These are phyloP conservation scores for Melampsora americana DNA, from an alignment of 1,284 basidiomycete species.

Conservation along the genomic window DNA sequence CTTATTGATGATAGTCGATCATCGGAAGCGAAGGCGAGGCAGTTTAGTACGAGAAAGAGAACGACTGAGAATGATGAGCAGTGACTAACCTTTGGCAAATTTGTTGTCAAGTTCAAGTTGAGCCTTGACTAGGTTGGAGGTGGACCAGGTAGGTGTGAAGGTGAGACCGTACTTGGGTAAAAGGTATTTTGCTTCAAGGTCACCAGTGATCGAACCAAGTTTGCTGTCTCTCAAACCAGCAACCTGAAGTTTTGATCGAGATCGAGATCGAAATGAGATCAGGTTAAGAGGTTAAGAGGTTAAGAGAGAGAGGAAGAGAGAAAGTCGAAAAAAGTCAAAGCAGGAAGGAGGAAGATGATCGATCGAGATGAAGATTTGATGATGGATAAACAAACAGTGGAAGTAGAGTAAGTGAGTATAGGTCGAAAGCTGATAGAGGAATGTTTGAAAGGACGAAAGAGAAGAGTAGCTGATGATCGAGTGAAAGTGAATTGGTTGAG, in stretches of 20 bases:
- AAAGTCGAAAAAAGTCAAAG: constrained; percentile 19
- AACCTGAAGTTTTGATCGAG: constrained; percentile 21
- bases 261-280: background rate
- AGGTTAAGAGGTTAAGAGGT: constrained; percentile 8
- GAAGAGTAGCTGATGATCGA: constrained; percentile 30
- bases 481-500: constrained; percentile 37
- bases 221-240: constrained; percentile 53
- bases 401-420: constrained; percentile 26
- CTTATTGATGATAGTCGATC: constrained; percentile 38
- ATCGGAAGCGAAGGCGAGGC: background rate
- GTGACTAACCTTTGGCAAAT: constrained; percentile 72
- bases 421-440: constrained; percentile 62
- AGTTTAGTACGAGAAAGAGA: background rate
- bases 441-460: constrained; percentile 62
- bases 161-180: constrained; percentile 54
- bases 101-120: constrained; percentile 96
- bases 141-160: constrained; percentile 70
- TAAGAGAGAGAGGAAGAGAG: too few relatives aligned
- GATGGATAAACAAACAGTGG: constrained; percentile 36
- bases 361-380: background rate
- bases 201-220: constrained; percentile 53
- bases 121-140: constrained; percentile 79
- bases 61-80: background rate
- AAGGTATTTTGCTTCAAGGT: constrained; percentile 54
- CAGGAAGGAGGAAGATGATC: background rate